These are phyloP conservation scores for Kappamyces sp. DNA, from an alignment of 192 early-diverging fungal species.

Conservation along the genomic window DNA sequence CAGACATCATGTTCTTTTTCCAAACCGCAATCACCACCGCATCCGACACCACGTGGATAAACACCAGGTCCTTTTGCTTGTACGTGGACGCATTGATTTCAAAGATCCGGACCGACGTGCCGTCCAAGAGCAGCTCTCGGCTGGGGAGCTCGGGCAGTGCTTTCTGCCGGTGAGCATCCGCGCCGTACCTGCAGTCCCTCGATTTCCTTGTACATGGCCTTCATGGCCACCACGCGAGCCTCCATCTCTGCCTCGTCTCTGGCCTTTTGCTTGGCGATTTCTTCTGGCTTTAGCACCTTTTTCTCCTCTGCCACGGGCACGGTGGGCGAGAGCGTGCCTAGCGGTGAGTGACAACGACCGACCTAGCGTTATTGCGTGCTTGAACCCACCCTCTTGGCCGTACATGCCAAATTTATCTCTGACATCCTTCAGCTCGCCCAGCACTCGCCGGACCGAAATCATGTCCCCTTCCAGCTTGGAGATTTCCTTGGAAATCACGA, in stretches of 20 bases:
- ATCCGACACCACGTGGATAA: constrained; percentile 80
- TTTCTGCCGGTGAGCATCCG: constrained; percentile 23
- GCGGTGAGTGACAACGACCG: too few species aligned
- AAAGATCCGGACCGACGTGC: constrained; percentile 38
- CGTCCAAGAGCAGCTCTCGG: constrained; percentile 34
- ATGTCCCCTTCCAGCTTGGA: constrained; percentile 67
- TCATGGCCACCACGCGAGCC: constrained; percentile 22
- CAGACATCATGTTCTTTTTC: constrained; percentile 63
- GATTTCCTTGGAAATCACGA: constrained; percentile 81
- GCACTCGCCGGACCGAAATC: constrained; percentile 55
- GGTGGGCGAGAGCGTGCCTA: too few species aligned
- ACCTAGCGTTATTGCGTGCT: too few species aligned
- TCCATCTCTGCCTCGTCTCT: constrained; percentile 7
- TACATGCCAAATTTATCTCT: constrained; percentile 33
- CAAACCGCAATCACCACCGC: constrained; percentile 71
- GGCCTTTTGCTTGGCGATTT: background rate
- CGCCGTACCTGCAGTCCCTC: constrained; percentile 38
- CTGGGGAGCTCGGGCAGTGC: constrained; percentile 27
- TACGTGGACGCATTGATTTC: constrained; percentile 71
- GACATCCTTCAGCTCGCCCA: constrained; percentile 62
- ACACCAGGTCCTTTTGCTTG: constrained; percentile 69
- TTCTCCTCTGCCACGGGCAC: too few species aligned
- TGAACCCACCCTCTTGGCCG: background rate
- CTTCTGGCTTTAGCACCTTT: background rate
- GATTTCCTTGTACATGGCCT: constrained; percentile 33